A percentile compares a stretch with the other conserved stretches of the same genome.
These are phyloP conservation scores for Abrus pulchellus DNA, from an alignment of 306 rosid genomes.

Conservation along the genomic window DNA sequence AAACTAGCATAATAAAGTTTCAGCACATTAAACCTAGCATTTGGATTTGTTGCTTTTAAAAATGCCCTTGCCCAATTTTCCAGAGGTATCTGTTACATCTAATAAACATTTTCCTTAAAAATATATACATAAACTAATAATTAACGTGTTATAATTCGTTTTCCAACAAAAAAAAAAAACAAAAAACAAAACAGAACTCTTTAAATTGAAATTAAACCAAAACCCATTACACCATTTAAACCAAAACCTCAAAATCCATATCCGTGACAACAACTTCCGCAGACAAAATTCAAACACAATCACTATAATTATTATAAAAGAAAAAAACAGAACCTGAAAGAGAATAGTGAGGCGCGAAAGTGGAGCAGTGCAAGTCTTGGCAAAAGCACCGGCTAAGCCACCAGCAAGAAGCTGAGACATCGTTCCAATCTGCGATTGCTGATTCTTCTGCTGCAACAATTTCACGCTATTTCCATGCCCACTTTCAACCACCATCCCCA, in stretches of 20 bases:
- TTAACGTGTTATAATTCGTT: too few relatives aligned
- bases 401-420: constrained; percentile 52
- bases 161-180: too few relatives aligned
- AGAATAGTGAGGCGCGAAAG: constrained; percentile 51
- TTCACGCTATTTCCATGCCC: constrained; percentile 15
- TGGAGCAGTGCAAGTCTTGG: constrained; percentile 53
- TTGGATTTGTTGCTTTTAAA: too few relatives aligned
- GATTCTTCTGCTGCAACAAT: constrained; percentile 25
- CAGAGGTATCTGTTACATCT: too few relatives aligned
- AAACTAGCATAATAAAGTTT: background rate
- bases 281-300: background rate
- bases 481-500: constrained; percentile 42
- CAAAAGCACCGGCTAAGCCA: constrained; percentile 53
- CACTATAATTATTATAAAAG: background rate
- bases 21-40: background rate
- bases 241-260: background rate
- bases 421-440: constrained; percentile 42
- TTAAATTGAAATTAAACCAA: background rate
- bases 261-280: background rate
- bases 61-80: too few relatives aligned
- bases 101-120: too few relatives aligned
- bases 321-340: constrained; percentile 35
- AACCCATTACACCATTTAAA: background rate
- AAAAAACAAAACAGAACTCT: too few relatives aligned
- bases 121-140: too few relatives aligned